A percentile compares a stretch with the other conserved stretches of the same genome.
phyloP scores from a whole-genome alignment of 2,329 filamentous ascomycete species.

The Apiospora sp. region DNA sequence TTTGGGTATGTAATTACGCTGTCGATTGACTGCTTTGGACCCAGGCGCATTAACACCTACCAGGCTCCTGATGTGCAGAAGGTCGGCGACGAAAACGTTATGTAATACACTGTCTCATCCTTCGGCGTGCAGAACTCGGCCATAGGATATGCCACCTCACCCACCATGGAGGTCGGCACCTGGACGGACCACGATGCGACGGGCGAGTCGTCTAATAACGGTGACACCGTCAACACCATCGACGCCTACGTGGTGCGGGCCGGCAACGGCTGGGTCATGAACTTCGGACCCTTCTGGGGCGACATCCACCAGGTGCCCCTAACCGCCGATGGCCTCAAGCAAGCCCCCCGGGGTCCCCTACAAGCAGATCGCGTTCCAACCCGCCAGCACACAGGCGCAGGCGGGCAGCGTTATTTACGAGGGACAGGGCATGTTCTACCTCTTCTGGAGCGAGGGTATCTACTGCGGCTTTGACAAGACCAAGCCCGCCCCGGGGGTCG shows the following conservation, averaged over 20 bases:
- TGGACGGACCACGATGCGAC: conserved; percentile 68
- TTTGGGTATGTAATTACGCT: conserved; percentile 47
- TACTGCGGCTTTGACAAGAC: conserved; percentile 66
- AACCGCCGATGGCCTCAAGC: conserved; percentile 42
- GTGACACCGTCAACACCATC: conserved; percentile 65
- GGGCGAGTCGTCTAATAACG: conserved; percentile 55
- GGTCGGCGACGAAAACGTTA: conserved; percentile 65
- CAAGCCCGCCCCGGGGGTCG: conserved; percentile 61
- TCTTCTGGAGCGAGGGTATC: conserved; percentile 67
- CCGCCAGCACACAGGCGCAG: conserved; percentile 57
- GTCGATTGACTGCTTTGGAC: no score
- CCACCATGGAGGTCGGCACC: conserved; percentile 55
- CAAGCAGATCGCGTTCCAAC: conserved; percentile 62
- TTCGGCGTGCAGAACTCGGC: conserved; percentile 68
- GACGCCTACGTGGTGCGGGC: conserved; percentile 65
- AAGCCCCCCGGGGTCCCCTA: conserved; percentile 30
- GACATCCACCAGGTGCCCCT: conserved; percentile 69
- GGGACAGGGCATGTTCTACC: conserved; percentile 65
- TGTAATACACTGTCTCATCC: conserved; percentile 72
- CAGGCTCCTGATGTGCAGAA: conserved; percentile 70
- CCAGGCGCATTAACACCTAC: background rate
- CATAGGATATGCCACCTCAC: conserved; percentile 55
- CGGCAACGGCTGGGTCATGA: conserved; percentile 55
- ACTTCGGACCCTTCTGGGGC: conserved; percentile 74
- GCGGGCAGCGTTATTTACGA: conserved; percentile 66